A percentile compares a stretch with the other conserved stretches of the same genome.
Evolutionary conservation across 2,329 filamentous ascomycete species (phyloP).

Genomic region (Pseudogymnoascus sp.): DNA sequence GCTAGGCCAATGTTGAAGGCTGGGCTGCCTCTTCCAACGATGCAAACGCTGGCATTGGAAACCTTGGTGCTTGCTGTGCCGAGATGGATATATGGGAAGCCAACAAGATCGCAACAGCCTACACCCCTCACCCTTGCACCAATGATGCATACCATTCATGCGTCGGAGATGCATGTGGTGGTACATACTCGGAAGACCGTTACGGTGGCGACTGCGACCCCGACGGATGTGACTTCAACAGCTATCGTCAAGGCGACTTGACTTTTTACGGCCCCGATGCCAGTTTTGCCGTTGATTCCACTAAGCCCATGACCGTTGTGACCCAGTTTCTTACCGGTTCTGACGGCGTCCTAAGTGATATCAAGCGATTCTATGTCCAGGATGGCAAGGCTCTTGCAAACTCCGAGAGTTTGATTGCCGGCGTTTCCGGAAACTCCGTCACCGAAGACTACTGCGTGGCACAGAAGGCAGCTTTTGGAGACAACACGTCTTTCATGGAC

Average conservation of each 20-base stretch:
- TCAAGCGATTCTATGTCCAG: slow-evolving; percentile 51
- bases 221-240: slow-evolving; percentile 55
- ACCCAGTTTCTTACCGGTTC: slow-evolving; percentile 43
- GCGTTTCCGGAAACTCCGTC: slow-evolving; percentile 43
- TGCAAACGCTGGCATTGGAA: slow-evolving; percentile 43
- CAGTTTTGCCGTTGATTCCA: slow-evolving; percentile 45
- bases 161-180: slow-evolving; percentile 31
- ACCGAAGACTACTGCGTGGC: slow-evolving; percentile 48
- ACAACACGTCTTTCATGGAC: slow-evolving; percentile 41
- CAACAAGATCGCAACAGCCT: slow-evolving; percentile 48
- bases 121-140: slow-evolving; percentile 50
- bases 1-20: slow-evolving; percentile 44
- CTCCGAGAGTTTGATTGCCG: slow-evolving; percentile 36
- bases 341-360: slow-evolving; percentile 42
- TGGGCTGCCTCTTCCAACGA: slow-evolving; percentile 41
- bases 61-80: slow-evolving; percentile 53
- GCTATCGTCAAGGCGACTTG: slow-evolving; percentile 49
- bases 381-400: slow-evolving; percentile 44
- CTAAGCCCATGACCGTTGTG: slow-evolving; percentile 45
- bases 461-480: slow-evolving; percentile 48
- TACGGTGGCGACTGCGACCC: slow-evolving; percentile 50
- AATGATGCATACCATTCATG: slow-evolving; percentile 37
- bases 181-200: slow-evolving; percentile 33
- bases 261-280: slow-evolving; percentile 43
- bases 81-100: slow-evolving; percentile 64